Evolutionary conservation across 2,329 filamentous ascomycete genomes (phyloP), one percentile per base, ranked within the genome.

Genomic region (Thielaviopsis punctulata): DNA sequence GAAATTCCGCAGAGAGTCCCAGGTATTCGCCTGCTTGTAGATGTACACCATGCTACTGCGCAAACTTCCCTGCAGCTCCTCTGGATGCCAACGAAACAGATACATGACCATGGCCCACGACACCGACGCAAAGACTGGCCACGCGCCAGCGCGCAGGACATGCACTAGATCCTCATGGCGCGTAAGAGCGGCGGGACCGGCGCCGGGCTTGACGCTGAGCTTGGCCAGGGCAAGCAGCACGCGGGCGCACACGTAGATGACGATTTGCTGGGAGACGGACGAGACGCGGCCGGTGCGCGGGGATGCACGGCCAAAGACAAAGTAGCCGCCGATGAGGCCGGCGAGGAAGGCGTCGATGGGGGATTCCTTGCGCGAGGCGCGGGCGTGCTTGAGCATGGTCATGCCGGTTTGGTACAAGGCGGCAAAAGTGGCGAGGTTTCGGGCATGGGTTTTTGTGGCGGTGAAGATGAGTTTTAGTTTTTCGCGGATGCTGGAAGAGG

Each of bases 11-110:
- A 95, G 71, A 39, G 82, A 84, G 62, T 94, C 84, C 87, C 90
- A 98, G 55, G 84, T 75, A 62, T 95, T 84, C 57, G 85, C 87
- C 66, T 96, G 84, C 55, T 79, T 75, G 65, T 90, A 98, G 72
- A 98, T 95, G 63, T 98, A 98, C 60, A 79, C 86, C 92, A 98
- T 98, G 70, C 88, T 95, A 68, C 81, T 89, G 65, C 87, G 77
- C 72, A 98, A 69, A 66, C 89, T 95, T 55, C 82, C 79, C 73
- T 95, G 92, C 63, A 98, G 76, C 53, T 85, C 86, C 61, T 93
- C 86, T 4, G 92, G 88, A 69, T 96, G 82, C 77, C 84, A 86
- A 60, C 85, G 78, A 72, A 95, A 98, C 56, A 98, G 68, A 69
- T 90, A 87, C 92, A 98, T 98, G 57, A 98, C 88, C 62, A 80